Conservation (phyloP, 768 basidiomycete species). For the Rhodocollybia butyracea region DNA sequence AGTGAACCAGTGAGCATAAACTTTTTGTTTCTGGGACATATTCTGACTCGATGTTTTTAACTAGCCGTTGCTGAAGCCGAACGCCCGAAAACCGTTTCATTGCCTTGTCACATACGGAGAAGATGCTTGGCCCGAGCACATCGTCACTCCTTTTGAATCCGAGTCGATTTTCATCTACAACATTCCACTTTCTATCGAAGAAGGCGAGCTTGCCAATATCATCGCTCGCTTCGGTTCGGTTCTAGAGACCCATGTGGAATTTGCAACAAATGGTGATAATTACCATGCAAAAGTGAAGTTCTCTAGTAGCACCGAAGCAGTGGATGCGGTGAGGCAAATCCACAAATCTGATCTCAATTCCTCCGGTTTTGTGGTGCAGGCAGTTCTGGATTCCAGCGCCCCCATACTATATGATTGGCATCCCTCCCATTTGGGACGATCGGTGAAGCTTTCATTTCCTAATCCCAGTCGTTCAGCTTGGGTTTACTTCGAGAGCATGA, state of each 20-base stretch:
- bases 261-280: not conserved
- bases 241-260: not conserved
- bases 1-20: not conserved
- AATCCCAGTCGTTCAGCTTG: slow-evolving; percentile 41
- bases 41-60: not conserved
- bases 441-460: slow-evolving; percentile 43
- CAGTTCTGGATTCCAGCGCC: slow-evolving; percentile 6
- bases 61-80: not conserved
- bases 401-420: slow-evolving; percentile 6
- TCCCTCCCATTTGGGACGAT: slow-evolving; percentile 12
- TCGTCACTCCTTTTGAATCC: slow-evolving; percentile 12
- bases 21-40: not conserved
- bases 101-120: slow-evolving; percentile 6
- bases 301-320: not conserved
- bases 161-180: not conserved
- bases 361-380: slow-evolving; percentile 3
- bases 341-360: no score
- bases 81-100: slow-evolving; percentile 1
- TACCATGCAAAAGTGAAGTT: not conserved
- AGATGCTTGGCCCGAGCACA: slow-evolving; percentile 6
- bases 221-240: slow-evolving; percentile 4
- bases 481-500: slow-evolving; percentile 41
- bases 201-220: not conserved
- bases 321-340: not conserved
- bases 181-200: not conserved